These are phyloP conservation scores for Tetrapisispora iriomotensis DNA, from an alignment of 805 yeast genomes.

Conservation along the genomic window DNA sequence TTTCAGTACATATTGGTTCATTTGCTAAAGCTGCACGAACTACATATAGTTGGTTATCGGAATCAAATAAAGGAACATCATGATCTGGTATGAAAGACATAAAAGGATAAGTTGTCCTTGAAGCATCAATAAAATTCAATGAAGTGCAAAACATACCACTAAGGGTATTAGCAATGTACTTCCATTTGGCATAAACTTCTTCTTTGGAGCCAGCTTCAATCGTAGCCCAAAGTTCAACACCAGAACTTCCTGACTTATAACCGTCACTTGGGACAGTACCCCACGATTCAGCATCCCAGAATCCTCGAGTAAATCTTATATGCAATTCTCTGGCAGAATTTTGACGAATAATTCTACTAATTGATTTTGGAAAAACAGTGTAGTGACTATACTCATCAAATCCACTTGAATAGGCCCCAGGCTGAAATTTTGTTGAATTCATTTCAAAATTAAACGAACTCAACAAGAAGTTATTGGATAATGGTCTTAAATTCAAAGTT, in stretches of 20 bases:
- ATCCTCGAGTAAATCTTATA: slow-evolving; percentile 83
- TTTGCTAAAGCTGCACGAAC: slow-evolving; percentile 84
- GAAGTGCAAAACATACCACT: slow-evolving; percentile 96
- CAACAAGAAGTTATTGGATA: slow-evolving; percentile 61
- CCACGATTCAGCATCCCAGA: slow-evolving; percentile 89
- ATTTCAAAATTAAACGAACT: slow-evolving; percentile 63
- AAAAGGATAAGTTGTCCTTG: slow-evolving; percentile 64
- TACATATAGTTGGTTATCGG: slow-evolving; percentile 37
- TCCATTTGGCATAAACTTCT: slow-evolving; percentile 61
- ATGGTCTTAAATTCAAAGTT: slow-evolving; percentile 50
- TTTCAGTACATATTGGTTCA: slow-evolving; percentile 95
- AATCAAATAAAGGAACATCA: slow-evolving; percentile 22
- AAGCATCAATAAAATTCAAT: slow-evolving; percentile 72
- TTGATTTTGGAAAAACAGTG: slow-evolving; percentile 65
- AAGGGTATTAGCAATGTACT: slow-evolving; percentile 55
- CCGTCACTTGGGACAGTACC: slow-evolving; percentile 75
- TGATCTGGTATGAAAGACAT: slow-evolving; percentile 26
- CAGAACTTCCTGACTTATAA: slow-evolving; percentile 74
- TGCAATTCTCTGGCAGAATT: slow-evolving; percentile 69
- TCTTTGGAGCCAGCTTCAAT: slow-evolving; percentile 52
- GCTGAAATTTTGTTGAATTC: slow-evolving; percentile 38
- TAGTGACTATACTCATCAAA: slow-evolving; percentile 37
- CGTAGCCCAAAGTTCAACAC: slow-evolving; percentile 87
- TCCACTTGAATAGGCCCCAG: slow-evolving; percentile 17
- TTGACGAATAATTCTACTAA: slow-evolving; percentile 64